Conservation (phyloP, 1,139 yeast species). For the Zygosaccharomyces sapae region DNA sequence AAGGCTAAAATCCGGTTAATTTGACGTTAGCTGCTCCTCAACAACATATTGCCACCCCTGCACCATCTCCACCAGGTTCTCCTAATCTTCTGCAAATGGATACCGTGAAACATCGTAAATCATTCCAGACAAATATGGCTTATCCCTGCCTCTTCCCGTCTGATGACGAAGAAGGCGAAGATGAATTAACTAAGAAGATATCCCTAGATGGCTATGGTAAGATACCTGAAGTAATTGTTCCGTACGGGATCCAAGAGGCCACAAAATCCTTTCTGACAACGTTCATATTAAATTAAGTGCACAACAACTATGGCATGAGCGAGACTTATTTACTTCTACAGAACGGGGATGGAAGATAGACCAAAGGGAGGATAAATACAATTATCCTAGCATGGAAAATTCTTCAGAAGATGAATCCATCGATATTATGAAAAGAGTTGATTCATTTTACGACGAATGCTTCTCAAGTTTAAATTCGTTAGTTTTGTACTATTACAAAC, state of each 20-base stretch:
- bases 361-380: conserved; percentile 17
- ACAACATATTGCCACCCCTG: conserved; percentile 81
- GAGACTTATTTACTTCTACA: conserved; percentile 63
- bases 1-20: conserved; percentile 44
- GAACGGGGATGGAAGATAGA: conserved; percentile 61
- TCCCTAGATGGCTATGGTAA: conserved; percentile 5
- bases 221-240: conserved; percentile 41
- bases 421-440: conserved; percentile 53
- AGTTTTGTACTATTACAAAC: conserved; percentile 59
- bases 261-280: conserved; percentile 57
- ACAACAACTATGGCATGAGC: conserved; percentile 67
- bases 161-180: conserved; percentile 29
- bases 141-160: conserved; percentile 77
- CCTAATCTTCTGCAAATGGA: conserved; percentile 40
- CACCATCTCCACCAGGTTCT: conserved; percentile 75
- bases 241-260: conserved; percentile 78
- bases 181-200: conserved; percentile 19
- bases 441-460: conserved; percentile 51
- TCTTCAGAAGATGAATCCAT: conserved; percentile 28
- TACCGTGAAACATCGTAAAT: conserved; percentile 43
- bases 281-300: conserved; percentile 60
- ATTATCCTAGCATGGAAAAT: conserved; percentile 18
- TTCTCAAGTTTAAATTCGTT: conserved; percentile 58
- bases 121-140: conserved; percentile 73
- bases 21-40: conserved; percentile 55